A percentile compares a stretch with the other conserved stretches of the same genome.
These are phyloP conservation scores for Phyllostachys edulis DNA, from an alignment of 176 grass and related monocot genomes.

Conservation along the genomic window DNA sequence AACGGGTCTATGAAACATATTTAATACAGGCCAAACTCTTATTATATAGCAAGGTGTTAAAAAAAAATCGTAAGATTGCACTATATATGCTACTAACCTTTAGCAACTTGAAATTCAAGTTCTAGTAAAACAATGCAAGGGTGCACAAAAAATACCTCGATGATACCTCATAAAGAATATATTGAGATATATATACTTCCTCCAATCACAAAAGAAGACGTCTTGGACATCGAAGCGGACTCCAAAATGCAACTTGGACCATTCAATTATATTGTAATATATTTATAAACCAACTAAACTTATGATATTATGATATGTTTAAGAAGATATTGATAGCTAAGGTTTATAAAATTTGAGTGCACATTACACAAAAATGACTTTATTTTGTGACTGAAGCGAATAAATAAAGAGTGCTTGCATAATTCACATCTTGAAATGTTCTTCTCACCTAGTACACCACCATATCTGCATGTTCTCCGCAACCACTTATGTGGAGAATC, in stretches of 20 bases:
- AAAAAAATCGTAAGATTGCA: not conserved
- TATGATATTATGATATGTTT: too few relatives aligned
- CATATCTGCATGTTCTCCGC: not conserved
- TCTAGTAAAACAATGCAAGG: not conserved
- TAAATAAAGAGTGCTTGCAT: not conserved
- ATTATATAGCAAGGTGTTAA: not conserved
- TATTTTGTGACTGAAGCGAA: too few relatives aligned
- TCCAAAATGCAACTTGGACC: too few relatives aligned
- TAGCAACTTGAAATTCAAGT: not conserved
- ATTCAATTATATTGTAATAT: too few relatives aligned
- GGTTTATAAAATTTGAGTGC: too few relatives aligned
- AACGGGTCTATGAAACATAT: not conserved
- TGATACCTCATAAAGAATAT: not conserved
- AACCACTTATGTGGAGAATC: constrained; percentile 22
- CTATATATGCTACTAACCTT: not conserved
- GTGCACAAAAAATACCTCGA: not conserved
- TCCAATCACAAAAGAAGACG: too few relatives aligned
- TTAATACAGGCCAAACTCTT: not conserved
- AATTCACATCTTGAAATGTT: not conserved
- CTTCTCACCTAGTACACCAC: not conserved
- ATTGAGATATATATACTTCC: not conserved
- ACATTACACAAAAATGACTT: too few relatives aligned
- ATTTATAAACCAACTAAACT: too few relatives aligned
- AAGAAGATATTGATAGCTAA: too few relatives aligned
- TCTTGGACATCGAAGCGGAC: too few relatives aligned